Evolutionary conservation across 495 filamentous ascomycete species (phyloP).

Genomic region (Penicillium manginii): DNA sequence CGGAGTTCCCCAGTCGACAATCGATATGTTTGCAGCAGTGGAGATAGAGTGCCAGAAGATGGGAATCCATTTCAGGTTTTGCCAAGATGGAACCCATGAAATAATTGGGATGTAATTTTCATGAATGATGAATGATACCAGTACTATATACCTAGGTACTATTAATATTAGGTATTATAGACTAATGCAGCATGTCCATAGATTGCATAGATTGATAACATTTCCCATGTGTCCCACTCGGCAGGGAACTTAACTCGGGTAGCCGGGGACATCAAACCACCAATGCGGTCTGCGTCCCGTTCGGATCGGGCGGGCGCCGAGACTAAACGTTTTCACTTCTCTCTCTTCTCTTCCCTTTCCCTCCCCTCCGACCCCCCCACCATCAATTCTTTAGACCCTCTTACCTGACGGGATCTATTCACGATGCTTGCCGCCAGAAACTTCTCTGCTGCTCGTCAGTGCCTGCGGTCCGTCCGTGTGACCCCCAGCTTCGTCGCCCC

Average conservation of each 20-base stretch:
- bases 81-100: not conserved
- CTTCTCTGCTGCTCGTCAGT: conserved; percentile 60
- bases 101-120: too few species aligned
- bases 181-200: too few species aligned
- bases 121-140: too few species aligned
- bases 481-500: conserved; percentile 50
- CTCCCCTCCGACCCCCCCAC: conserved; percentile 27
- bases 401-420: conserved; percentile 34
- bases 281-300: conserved; percentile 37
- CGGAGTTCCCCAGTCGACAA: not conserved
- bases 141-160: too few species aligned
- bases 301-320: conserved; percentile 49
- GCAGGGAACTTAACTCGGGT: conserved; percentile 23
- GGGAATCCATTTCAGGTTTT: not conserved
- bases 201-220: conserved; percentile 6
- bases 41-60: not conserved
- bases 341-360: conserved; percentile 32
- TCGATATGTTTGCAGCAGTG: not conserved
- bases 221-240: too few species aligned
- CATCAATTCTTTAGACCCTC: conserved; percentile 16
- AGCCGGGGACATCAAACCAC: conserved; percentile 32
- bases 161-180: too few species aligned
- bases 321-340: conserved; percentile 24
- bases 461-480: conserved; percentile 54
- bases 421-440: conserved; percentile 64